Evolutionary conservation across 164 flowering plant genomes (phyloP), one percentile per base, ranked within the genome.

Genomic region (Platanus orientalis): DNA sequence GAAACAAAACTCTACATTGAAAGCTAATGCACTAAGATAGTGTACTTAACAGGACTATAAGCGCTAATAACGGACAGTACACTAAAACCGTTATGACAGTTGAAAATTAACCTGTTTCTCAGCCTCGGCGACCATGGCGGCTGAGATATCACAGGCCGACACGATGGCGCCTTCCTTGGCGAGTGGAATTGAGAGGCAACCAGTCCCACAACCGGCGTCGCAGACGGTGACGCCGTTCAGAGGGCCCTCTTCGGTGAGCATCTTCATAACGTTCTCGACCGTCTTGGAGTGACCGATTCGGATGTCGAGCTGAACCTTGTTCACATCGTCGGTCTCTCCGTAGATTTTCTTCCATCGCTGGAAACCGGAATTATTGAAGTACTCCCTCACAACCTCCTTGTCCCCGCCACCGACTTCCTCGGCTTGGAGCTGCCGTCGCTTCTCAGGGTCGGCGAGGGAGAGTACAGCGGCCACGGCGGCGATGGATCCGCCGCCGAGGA

Each of bases 181-280:
- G 14, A 95, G 76, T 1, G 96, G 99, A 68, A 95, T 82, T 12
- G 99, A 69, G 26, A 95, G 79, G 49, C 68, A 74, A 0, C 99
- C 99, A 0, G 96, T 89, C 25, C 99, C 99, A 48, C 99, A 95
- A 5, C 99, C 97, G 23, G 97, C 99, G 65, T 95, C 97, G 62
- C 97, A 91, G 7, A 94, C 86, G 4, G 88, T 80, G 23, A 94
- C 83, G 0, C 96, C 96, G 2, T 49, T 11, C 14, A 95, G 68
- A 26, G 89, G 57, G 5, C 90, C 83, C 0, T 88, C 96, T 0
- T 91, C 99, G 0, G 64, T 68, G 73, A 93, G 64, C 88, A 93
- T 85, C 73, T 74, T 65, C 69, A 90, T 57, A 3, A 73, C 84
- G 68, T 80, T 93, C 76, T 90, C 97, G 12, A 90, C 94, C 14